Evolutionary conservation across 208 protist species (phyloP), one percentile per base, ranked within the genome.

Genomic region (Leishmania guyanensis): DNA sequence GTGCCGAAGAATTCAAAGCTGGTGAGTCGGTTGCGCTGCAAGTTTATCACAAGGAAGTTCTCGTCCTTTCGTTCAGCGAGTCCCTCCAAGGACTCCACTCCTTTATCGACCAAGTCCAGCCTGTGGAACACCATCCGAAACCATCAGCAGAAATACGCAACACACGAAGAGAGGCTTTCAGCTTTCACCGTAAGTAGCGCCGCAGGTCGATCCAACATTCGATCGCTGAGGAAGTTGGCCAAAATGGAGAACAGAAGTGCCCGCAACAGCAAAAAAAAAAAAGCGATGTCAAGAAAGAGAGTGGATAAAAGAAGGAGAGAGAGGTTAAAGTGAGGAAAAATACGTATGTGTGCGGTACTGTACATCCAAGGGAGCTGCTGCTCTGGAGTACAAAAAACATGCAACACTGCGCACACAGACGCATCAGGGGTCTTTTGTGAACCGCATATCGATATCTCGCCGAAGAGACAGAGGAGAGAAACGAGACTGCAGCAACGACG

Each of bases 1-100:
- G 91, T 95, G 39, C 92, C 91, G 70, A 97, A 95, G 78, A 89
- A 71, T 33, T 94, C 88, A 79, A 96, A 95, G 33, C 70, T 87
- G 3, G 39, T 29, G 4, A 97, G 68, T 12, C 66, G 43, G 79
- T 97, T 97, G 64, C 86, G 78, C 58, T 82, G 72, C 53, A 97
- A 33, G 56, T 96, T 88, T 46, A 97, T 91, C 6, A 82, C 39
- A 26, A 96, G 80, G 80, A 95, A 93, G 62, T 92, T 91, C n/a
- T 77, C 58, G 10, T 56, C n/a, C n/a, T 51, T 46, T 29, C 88
- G 17, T 12, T 89, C 84, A 33, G 83, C 85, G 5, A 96, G 82
- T 6, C 92, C 92, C 33, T 83, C 58, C 0, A 93, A 89, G 12
- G 84, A 89, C 53, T 89, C 88, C 60, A 97, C 87, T 26, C 82